Percentiles rank a stretch among this genome's conserved stretches.
These are phyloP conservation scores for Codiaeum variegatum DNA, from an alignment of 441 rosid genomes.

Conservation along the genomic window DNA sequence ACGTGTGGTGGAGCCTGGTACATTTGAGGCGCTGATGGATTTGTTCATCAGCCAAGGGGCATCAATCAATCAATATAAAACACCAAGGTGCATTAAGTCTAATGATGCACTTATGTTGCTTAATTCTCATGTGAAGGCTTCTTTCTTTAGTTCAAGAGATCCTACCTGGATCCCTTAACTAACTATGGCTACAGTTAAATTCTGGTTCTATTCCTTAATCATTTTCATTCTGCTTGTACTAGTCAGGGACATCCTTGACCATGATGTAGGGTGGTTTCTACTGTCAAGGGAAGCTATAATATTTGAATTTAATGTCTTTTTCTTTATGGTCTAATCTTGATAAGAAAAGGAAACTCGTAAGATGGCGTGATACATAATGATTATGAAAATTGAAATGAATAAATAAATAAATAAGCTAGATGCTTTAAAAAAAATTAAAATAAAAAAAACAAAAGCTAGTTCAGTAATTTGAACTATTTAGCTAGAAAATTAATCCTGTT, in stretches of 20 bases:
- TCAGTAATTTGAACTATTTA: not conserved
- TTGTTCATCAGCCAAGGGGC: slow-evolving; percentile 71
- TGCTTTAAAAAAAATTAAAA: too few species aligned
- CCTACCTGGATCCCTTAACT: slow-evolving; percentile 69
- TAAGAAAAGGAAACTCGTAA: not conserved
- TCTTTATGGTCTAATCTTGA: not conserved
- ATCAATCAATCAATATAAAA: slow-evolving; percentile 84
- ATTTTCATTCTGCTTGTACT: not conserved
- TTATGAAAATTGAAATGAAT: not conserved
- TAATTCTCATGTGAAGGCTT: slow-evolving; percentile 54
- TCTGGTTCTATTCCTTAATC: not conserved
- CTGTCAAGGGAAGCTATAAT: not conserved
- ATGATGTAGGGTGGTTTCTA: slow-evolving; percentile 5
- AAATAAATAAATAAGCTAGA: too few species aligned
- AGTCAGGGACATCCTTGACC: not conserved
- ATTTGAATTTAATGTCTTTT: not conserved
- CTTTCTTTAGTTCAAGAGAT: slow-evolving; percentile 74
- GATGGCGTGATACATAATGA: not conserved
- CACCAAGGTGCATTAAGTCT: slow-evolving; percentile 77
- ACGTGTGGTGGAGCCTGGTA: slow-evolving; percentile 60
- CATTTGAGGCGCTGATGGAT: slow-evolving; percentile 79
- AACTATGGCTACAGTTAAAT: not conserved
- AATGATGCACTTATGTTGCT: slow-evolving; percentile 53
- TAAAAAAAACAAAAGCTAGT: not conserved
- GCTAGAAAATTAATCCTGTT: not conserved